Evolutionary conservation across 2,329 filamentous ascomycete genomes (phyloP), one percentile per base, ranked within the genome.

Genomic region (Fusarium stilboides): DNA sequence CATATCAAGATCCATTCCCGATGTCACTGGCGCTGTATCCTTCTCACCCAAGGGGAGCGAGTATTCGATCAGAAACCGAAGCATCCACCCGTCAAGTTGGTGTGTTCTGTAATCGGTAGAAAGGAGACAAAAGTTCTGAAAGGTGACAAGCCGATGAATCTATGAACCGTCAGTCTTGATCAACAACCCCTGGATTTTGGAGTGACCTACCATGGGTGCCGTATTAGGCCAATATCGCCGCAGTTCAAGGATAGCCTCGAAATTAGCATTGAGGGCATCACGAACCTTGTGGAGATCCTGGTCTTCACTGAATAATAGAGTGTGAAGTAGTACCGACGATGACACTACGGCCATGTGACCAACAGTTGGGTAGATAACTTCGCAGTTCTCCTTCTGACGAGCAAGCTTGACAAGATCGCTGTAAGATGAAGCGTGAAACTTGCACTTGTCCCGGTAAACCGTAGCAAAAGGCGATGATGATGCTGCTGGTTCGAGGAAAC

Each of bases 401-500:
- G 70, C 44, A 24, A 44, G 22, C 4, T 47, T 47, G 4, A 78
- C 52, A 8, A 79, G 57, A 17, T 66, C 62, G 49, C 76, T 75
- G 49, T 68, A 78, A 0, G 72, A 64, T 1, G 73, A 70, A 19
- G 77, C 77, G 45, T 79, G 76, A 8, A 67, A 49, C 53, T 75
- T 76, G 62, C 78, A 77, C 43, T 45, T 45, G 17, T 19, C 34
- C 3, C 65, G 61, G 20, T 63, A 43, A 17, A 62, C 19, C 59
- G 33, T 69, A 66, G 17, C 13, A n/a, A 12, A 9, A 14, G 39
- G n/a, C 33, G 37, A 14, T 43, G 42, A 12, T 45, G n/a, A 46
- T 46, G n/a, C n/a, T 28, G 44, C 26, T 4, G 44, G 44, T 13
- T 80, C 79, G 4, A 81, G 74, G 50, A 76, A 81, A 15, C 74